A percentile compares a stretch with the other conserved stretches of the same genome.
Conservation (phyloP, 352 stramenopile genomes). For the Pythium insidiosum region DNA sequence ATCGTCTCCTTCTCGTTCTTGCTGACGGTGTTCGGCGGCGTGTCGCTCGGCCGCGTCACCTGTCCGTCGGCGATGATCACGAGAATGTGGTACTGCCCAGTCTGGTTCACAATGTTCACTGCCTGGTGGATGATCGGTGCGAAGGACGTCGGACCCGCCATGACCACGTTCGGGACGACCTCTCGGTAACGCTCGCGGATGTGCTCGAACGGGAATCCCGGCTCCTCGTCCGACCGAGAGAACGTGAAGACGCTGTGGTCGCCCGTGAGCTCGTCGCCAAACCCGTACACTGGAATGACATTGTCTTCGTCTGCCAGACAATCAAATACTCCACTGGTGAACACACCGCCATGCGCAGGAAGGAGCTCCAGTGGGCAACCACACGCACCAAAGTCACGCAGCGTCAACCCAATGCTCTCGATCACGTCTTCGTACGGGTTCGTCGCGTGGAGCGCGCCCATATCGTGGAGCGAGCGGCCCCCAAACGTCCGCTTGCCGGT, state of each 20-base stretch:
- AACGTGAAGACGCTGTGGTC: constrained; percentile 79
- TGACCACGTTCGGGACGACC: constrained; percentile 59
- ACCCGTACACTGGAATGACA: constrained; percentile 75
- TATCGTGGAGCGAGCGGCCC: constrained; percentile 59
- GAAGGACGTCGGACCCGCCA: constrained; percentile 81
- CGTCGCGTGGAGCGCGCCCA: constrained; percentile 23
- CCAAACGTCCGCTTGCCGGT: constrained; percentile 78
- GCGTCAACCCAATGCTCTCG: constrained; percentile 63
- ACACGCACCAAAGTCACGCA: constrained; percentile 60
- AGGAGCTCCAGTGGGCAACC: neutral
- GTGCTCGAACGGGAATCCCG: constrained; percentile 50
- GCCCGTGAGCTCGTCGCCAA: constrained; percentile 73
- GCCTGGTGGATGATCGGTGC: constrained; percentile 82
- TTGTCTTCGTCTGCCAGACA: constrained; percentile 68
- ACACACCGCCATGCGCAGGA: neutral
- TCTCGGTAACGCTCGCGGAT: constrained; percentile 68
- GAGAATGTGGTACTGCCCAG: constrained; percentile 78
- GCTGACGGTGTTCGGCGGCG: constrained; percentile 57
- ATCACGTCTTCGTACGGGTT: constrained; percentile 87
- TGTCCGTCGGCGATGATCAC: constrained; percentile 86
- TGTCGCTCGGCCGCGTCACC: constrained; percentile 78
- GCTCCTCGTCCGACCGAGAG: constrained; percentile 17
- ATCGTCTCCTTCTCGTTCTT: constrained; percentile 86
- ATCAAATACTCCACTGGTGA: neutral
- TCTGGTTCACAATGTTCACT: constrained; percentile 71